Evolutionary conservation across 2,329 filamentous ascomycete genomes (phyloP), one percentile per base, ranked within the genome.

Genomic region (Aspergillus luchuensis): DNA sequence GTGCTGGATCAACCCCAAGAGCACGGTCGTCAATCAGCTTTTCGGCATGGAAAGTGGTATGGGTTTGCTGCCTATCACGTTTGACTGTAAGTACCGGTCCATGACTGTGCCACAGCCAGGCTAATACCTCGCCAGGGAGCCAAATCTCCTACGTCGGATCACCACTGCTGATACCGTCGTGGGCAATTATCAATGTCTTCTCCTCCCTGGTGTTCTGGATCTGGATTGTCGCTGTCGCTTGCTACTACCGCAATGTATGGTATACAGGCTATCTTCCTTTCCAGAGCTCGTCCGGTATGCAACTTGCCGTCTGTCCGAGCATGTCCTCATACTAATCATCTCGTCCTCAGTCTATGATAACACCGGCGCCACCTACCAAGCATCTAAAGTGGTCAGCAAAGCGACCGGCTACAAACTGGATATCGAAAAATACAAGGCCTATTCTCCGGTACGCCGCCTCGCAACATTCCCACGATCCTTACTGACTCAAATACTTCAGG

Each of bases 141-240:
- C 69, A 71, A 30, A 60, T 71, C 5, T 67, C 68, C 1, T 71
- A 70, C 17, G 63, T 69, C 5, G 65, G 65, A 1, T 70, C 68
- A 13, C 88, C 87, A 15, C 75, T 90, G 19, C 85, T 90, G 36
- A 85, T 87, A 7, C 88, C 88, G 8, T 89, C 87, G 81, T 85
- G 87, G 72, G 88, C 88, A 5, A 89, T 90, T 62, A 84, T 86
- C 58, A 91, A 91, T 70, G 89, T 87, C 0, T 76, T 88, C 28
- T 83, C 88, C 47, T 86, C 87, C n/a, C 82, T 89, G 11, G 79
- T 88, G 1, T 57, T 83, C 2, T 90, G 89, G 72, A 89, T 85
- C 63, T 80, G 89, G 57, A 70, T 88, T 15, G 75, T 82, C 5
- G 79, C 84, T 0, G 80, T 84, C 0, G 74, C 81, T 10, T 76